Evolutionary conservation across 2,329 filamentous ascomycete genomes (phyloP).

Genomic region (Grosmannia huntii): DNA sequence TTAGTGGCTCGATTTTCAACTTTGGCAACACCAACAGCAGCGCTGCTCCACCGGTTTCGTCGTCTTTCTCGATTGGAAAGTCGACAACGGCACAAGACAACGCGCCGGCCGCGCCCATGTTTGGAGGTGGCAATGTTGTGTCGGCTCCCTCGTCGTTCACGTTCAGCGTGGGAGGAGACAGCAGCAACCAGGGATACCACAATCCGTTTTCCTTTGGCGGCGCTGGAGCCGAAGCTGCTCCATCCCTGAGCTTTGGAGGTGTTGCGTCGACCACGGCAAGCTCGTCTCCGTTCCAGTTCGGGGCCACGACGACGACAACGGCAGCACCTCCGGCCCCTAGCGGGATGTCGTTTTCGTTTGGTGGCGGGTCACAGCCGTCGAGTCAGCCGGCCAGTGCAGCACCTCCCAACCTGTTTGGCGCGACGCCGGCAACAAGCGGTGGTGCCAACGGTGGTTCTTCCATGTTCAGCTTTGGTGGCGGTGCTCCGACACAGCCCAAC

Average conservation of each 20-base stretch:
- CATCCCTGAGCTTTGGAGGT: conserved; percentile 27
- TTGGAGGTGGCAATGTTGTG: conserved; percentile 3
- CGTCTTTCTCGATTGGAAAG: conserved; percentile 8
- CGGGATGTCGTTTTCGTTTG: conserved; percentile 24
- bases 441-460: background rate
- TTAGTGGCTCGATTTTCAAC: conserved; percentile 3
- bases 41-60: background rate
- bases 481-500: conserved; percentile 18
- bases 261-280: conserved; percentile 9
- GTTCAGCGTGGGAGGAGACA: conserved; percentile 22
- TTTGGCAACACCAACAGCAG: conserved; percentile 5
- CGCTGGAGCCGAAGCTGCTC: conserved; percentile 11
- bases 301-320: background rate
- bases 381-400: conserved; percentile 9
- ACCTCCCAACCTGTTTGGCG: conserved; percentile 19
- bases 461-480: conserved; percentile 21
- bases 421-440: conserved; percentile 6
- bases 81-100: background rate
- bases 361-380: conserved; percentile 15
- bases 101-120: conserved; percentile 1
- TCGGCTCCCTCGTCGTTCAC: conserved; percentile 23
- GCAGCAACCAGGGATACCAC: conserved; percentile 20
- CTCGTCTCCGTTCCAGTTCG: conserved; percentile 14
- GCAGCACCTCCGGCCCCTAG: conserved; percentile 2
- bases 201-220: conserved; percentile 24